A percentile compares a stretch with the other conserved stretches of the same genome.
These are phyloP conservation scores for Nothophoma quercina DNA, from an alignment of 2,329 filamentous ascomycete genomes.

Conservation along the genomic window DNA sequence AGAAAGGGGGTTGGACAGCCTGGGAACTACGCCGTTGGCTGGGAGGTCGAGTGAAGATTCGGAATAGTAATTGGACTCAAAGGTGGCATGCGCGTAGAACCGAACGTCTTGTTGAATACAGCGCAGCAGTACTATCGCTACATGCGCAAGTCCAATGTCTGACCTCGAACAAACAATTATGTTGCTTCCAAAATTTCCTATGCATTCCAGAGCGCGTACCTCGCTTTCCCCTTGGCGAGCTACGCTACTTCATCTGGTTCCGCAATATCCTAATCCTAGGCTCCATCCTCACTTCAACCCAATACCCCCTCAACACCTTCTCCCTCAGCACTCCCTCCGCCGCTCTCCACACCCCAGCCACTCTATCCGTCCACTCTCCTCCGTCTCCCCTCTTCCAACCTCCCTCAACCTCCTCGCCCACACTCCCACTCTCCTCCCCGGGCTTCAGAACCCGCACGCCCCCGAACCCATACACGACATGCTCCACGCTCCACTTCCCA, in stretches of 20 bases:
- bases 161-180: too few relatives aligned
- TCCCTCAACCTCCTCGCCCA: conserved; percentile 20
- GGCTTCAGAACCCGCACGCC: conserved; percentile 59
- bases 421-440: conserved; percentile 39
- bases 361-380: conserved; percentile 23
- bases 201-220: too few relatives aligned
- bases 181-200: too few relatives aligned
- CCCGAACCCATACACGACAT: conserved; percentile 60
- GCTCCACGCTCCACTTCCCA: conserved; percentile 61
- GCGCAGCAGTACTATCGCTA: too few relatives aligned
- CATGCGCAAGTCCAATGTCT: too few relatives aligned
- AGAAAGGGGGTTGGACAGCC: conserved; percentile 46
- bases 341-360: conserved; percentile 33
- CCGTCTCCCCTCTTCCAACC: conserved; percentile 23
- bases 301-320: conserved; percentile 58
- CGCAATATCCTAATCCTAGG: conserved; percentile 62
- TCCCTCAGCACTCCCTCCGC: conserved; percentile 46
- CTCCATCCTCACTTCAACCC: conserved; percentile 62
- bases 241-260: conserved; percentile 36
- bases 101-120: too few relatives aligned
- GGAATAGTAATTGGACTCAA: background rate
- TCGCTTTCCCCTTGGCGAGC: too few relatives aligned
- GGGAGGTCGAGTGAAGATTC: conserved; percentile 32
- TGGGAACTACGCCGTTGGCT: conserved; percentile 46
- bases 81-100: too few relatives aligned